Percentiles rank a stretch among this genome's conserved stretches.
Conservation (phyloP, 2,329 filamentous ascomycete genomes). For the Neofusicoccum umdonicola region DNA sequence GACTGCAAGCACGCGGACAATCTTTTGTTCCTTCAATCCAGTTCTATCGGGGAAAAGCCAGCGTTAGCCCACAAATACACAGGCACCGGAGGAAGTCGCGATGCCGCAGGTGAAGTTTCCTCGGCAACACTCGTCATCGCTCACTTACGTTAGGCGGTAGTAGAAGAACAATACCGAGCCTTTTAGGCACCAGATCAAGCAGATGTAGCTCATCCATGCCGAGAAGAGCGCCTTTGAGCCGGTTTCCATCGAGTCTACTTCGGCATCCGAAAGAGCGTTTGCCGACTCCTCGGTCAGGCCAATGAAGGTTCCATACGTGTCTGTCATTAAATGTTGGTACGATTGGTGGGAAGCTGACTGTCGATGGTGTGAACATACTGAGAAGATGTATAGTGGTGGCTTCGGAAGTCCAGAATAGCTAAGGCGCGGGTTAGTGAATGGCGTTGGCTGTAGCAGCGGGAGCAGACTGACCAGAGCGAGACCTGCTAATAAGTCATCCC, state of each 20-base stretch:
- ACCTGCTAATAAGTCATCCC: background rate
- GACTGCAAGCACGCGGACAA: background rate
- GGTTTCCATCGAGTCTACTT: slow-evolving; percentile 30
- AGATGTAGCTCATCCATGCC: slow-evolving; percentile 45
- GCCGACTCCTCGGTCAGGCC: slow-evolving; percentile 22
- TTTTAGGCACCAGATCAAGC: slow-evolving; percentile 45
- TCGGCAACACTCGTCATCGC: slow-evolving; percentile 25
- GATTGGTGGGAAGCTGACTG: no score
- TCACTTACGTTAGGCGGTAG: slow-evolving; percentile 42
- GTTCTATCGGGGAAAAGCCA: background rate
- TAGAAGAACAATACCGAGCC: slow-evolving; percentile 45
- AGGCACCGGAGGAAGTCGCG: no score
- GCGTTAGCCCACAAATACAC: no score
- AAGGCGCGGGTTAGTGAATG: background rate
- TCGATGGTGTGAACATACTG: background rate
- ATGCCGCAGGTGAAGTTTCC: no score
- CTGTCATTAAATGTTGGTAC: background rate
- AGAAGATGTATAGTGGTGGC: background rate
- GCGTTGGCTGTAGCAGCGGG: no score
- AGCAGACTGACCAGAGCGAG: background rate
- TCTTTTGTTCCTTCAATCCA: background rate
- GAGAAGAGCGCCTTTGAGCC: slow-evolving; percentile 37
- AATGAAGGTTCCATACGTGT: background rate
- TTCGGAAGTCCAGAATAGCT: background rate
- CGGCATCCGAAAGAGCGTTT: slow-evolving; percentile 29